Base-by-base conservation (phyloP, 768 basidiomycete species). In the Guyanaporus albipodus region DNA sequence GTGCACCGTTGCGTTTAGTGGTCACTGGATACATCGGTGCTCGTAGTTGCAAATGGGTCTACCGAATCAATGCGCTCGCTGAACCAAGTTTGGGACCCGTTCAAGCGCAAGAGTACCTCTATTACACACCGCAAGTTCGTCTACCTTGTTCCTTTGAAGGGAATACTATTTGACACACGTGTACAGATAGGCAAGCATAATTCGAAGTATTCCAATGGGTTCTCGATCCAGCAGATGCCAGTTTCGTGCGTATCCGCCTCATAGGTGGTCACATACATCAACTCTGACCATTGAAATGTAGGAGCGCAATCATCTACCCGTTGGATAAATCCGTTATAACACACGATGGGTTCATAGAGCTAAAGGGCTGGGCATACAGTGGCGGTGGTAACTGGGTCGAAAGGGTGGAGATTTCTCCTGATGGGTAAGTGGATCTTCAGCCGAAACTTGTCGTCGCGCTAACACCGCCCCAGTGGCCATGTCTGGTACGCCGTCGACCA, bases 181-280 rank as follows among this genome's bases (percentile, higher is more conserved):
- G 27, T 43, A 8, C 12, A 55, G 54, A 55, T 46, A 2, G 47
- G 77, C 18, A 79, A 79, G 59, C 76, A 79, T 46, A 79, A 80
- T 48, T 60, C 63, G 6, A 71, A 69, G 49, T 75, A 73, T 41
- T 77, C 75, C 21, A 77, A 74, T 55, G 78, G 78, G 5, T 79
- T 79, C 57, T 76, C 76, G 4, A 80, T 80, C 49, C 73, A 74
- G 50, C 71, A 76, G 42, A 79, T 80, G 77, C 78, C 77, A 3
- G 78, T 80, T 6, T 79, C 78, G 75, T 77, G 33, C 24, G 76
- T 70, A 8, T 23, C 14, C 51, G 8, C 27, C 15, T 11, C 21
- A 14, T 31, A 6, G 17, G 9, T 28, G 2, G 7, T 26, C 3
- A 19, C 22, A 6, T 7, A 28, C 15, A 11, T 21, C 2, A 11